These are phyloP conservation scores for Calonectria montana DNA, from an alignment of 2,329 filamentous ascomycete species.

Conservation along the genomic window DNA sequence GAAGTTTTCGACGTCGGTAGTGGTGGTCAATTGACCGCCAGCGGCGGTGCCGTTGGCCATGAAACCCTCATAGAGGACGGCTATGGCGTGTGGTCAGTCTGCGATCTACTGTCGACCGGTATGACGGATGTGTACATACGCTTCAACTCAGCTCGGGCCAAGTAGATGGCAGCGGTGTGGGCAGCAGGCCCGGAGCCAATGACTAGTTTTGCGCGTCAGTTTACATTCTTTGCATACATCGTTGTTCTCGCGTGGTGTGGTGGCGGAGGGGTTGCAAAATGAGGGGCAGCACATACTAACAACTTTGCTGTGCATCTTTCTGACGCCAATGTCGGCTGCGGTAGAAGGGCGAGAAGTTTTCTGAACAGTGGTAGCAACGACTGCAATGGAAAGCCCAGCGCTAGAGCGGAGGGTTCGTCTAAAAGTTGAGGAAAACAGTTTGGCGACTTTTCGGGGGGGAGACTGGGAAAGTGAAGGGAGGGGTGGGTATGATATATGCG, in stretches of 20 bases:
- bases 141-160: slow-evolving; percentile 92
- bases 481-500: slow-evolving; percentile 20
- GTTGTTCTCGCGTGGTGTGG: neutral
- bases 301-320: slow-evolving; percentile 91
- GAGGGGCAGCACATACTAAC: slow-evolving; percentile 73
- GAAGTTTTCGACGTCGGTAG: slow-evolving; percentile 98
- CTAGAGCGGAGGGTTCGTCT: slow-evolving; percentile 81
- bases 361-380: slow-evolving; percentile 73
- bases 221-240: neutral
- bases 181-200: slow-evolving; percentile 96
- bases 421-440: slow-evolving; percentile 90
- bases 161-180: slow-evolving; percentile 97
- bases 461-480: neutral
- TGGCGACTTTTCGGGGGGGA: slow-evolving; percentile 64
- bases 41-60: slow-evolving; percentile 96
- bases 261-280: neutral
- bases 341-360: slow-evolving; percentile 54
- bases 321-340: slow-evolving; percentile 51
- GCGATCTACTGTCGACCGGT: neutral
- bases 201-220: slow-evolving; percentile 55
- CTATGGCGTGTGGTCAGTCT: slow-evolving; percentile 49
- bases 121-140: slow-evolving; percentile 59
- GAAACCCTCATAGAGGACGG: slow-evolving; percentile 97
- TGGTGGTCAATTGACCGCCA: slow-evolving; percentile 96
- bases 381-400: slow-evolving; percentile 78